These are phyloP conservation scores for Desmodesmus armatus DNA, from an alignment of 139 green algal species.

Conservation along the genomic window DNA sequence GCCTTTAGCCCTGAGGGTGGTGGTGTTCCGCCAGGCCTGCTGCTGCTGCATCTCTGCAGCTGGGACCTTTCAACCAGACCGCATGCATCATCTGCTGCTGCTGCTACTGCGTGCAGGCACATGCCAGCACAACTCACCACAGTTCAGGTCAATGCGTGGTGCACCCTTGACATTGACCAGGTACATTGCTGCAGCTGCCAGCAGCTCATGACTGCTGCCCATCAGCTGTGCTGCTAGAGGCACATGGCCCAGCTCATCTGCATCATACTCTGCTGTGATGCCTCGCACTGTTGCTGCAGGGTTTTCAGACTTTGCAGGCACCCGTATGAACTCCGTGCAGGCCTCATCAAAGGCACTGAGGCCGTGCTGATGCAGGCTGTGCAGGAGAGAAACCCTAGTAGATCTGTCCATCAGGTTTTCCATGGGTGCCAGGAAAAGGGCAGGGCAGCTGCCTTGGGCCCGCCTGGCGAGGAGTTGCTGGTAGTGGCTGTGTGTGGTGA, in stretches of 20 bases:
- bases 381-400: conserved; percentile 55
- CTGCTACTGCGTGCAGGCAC: background rate
- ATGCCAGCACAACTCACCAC: conserved; percentile 55
- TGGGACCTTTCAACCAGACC: too few relatives aligned
- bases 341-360: conserved; percentile 66
- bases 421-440: conserved; percentile 59
- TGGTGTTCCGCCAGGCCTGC: background rate
- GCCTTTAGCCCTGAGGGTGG: background rate
- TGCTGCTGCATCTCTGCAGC: too few relatives aligned
- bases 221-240: conserved; percentile 75
- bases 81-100: background rate
- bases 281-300: conserved; percentile 47
- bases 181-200: conserved; percentile 57
- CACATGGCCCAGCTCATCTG: conserved; percentile 57
- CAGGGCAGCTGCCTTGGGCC: conserved; percentile 20
- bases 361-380: too few relatives aligned
- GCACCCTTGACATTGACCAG: conserved; percentile 56
- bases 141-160: conserved; percentile 81
- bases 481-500: background rate
- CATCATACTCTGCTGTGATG: conserved; percentile 55
- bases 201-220: conserved; percentile 58
- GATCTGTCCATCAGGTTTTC: conserved; percentile 66
- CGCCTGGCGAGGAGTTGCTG: background rate
- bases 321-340: conserved; percentile 78
- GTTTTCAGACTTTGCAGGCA: conserved; percentile 51